Base-by-base conservation (phyloP, 345 rosid species). In the Heritiera fomes region DNA sequence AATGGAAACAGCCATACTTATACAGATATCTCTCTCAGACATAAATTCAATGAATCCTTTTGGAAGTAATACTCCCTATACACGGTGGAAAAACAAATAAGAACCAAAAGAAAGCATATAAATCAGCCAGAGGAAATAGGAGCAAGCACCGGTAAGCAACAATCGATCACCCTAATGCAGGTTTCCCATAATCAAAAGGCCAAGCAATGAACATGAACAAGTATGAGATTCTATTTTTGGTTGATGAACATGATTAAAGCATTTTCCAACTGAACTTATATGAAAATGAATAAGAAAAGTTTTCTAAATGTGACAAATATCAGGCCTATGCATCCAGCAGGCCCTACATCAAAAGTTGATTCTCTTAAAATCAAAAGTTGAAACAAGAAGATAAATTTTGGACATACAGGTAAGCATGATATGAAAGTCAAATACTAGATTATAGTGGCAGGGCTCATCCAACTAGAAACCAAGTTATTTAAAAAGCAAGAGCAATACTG, bases 1-100 rank as follows among this genome's bases (percentile, higher is more conserved):
- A 80, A 93, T 70, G 59, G 98, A 92, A 80, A 91, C 90, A 69
- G 99, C 99, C 87, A 92, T 83, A 81, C 95, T 88, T 68, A 93
- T 82, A 83, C 92, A 87, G 81, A 91, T 86, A 78, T 78, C 83
- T 83, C 88, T 91, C 77, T 93, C 97, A 61, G 83, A 77, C 82
- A 76, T 85, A 82, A 86, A 89, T 60, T 92, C 91, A 52, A 69
- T 62, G 78, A 95, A 88, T 68, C 78, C 80, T 80, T 84, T 85
- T 9, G 97, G 99, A 77, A 80, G 87, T 76, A 95, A 79, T 63
- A 90, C 84, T 68, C 90, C 91, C 99, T 95, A 82, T 58, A 82
- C 70, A 76, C 53, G 76, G 62, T 76, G 60, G 17, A 69, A 18
- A 65, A 76, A 68, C 17, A 82, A 66, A 80, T 73, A 64, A 79